Conservation (phyloP, 1,139 yeast species). For the Saccharomyces hybrid region DNA sequence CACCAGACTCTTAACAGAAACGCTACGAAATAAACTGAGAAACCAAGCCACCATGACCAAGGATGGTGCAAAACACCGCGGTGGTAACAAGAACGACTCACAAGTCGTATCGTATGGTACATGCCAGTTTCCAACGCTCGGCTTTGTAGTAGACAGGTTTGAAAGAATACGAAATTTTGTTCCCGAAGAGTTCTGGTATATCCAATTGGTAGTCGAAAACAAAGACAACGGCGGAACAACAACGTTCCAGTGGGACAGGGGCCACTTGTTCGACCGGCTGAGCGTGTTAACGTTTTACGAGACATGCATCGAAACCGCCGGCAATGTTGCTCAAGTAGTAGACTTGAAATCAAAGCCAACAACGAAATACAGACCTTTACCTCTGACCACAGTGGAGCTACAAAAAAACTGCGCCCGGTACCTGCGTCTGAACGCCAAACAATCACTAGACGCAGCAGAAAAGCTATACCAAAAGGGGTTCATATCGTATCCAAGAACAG, state of each 20-base stretch:
- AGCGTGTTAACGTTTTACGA: slow-evolving; percentile 59
- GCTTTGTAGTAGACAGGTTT: slow-evolving; percentile 93
- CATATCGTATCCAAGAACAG: slow-evolving; percentile 94
- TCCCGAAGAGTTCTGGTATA: slow-evolving; percentile 76
- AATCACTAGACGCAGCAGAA: slow-evolving; percentile 79
- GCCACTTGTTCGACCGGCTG: slow-evolving; percentile 64
- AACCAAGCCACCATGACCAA: slow-evolving; percentile 10
- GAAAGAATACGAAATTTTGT: slow-evolving; percentile 63
- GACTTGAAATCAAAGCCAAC: slow-evolving; percentile 57
- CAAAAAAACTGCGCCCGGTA: slow-evolving; percentile 77
- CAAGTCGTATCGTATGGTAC: slow-evolving; percentile 71
- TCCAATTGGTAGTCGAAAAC: slow-evolving; percentile 47
- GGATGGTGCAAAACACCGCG: slow-evolving; percentile 17
- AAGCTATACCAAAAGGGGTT: slow-evolving; percentile 77
- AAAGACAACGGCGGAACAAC: slow-evolving; percentile 29
- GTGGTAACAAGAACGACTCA: slow-evolving; percentile 21
- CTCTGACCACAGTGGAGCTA: slow-evolving; percentile 90
- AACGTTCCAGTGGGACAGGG: slow-evolving; percentile 57
- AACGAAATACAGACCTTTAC: slow-evolving; percentile 73
- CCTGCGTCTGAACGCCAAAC: slow-evolving; percentile 75
- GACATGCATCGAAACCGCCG: slow-evolving; percentile 44
- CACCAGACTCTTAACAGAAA: slow-evolving; percentile 52
- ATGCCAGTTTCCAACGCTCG: slow-evolving; percentile 95
- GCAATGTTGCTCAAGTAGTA: slow-evolving; percentile 44
- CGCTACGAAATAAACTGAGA: slow-evolving; percentile 24